phyloP scores from a whole-genome alignment of 2,329 filamentous ascomycete genomes.

The Cordyceps cicadae region DNA sequence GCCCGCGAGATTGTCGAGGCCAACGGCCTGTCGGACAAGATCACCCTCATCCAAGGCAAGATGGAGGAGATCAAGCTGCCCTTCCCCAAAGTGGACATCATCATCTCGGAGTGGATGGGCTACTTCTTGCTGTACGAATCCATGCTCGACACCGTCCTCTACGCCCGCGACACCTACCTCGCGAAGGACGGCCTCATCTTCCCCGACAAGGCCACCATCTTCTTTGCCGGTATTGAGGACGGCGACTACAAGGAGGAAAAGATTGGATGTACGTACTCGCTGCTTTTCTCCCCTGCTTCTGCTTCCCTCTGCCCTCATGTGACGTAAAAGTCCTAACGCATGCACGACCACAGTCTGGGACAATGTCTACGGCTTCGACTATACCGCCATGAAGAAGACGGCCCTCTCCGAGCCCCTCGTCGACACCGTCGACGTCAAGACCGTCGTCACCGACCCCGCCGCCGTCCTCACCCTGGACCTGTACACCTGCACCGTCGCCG shows the following conservation, averaged over 20 bases:
- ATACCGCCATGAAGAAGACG: conserved; percentile 84
- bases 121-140: conserved; percentile 98
- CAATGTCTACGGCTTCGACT: conserved; percentile 97
- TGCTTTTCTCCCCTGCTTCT: background rate
- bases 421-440: conserved; percentile 95
- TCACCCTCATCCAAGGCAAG: conserved; percentile 96
- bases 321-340: background rate
- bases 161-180: conserved; percentile 89
- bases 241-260: conserved; percentile 99
- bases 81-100: conserved; percentile 95
- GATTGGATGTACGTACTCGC: conserved; percentile 72
- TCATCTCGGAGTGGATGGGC: conserved; percentile 99
- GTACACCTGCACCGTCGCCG: conserved; percentile 76
- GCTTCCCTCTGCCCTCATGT: background rate
- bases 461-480: conserved; percentile 82
- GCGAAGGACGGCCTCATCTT: conserved; percentile 85
- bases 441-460: conserved; percentile 86
- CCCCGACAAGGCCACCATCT: conserved; percentile 97
- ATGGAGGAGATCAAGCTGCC: conserved; percentile 97
- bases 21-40: conserved; percentile 92
- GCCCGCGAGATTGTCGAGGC: conserved; percentile 86
- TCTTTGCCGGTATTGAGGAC: conserved; percentile 93
- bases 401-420: conserved; percentile 93
- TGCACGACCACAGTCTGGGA: conserved; percentile 74
- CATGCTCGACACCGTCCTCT: conserved; percentile 98